Evolutionary conservation across 495 filamentous ascomycete genomes (phyloP).

Genomic region (Penicillium taxi): DNA sequence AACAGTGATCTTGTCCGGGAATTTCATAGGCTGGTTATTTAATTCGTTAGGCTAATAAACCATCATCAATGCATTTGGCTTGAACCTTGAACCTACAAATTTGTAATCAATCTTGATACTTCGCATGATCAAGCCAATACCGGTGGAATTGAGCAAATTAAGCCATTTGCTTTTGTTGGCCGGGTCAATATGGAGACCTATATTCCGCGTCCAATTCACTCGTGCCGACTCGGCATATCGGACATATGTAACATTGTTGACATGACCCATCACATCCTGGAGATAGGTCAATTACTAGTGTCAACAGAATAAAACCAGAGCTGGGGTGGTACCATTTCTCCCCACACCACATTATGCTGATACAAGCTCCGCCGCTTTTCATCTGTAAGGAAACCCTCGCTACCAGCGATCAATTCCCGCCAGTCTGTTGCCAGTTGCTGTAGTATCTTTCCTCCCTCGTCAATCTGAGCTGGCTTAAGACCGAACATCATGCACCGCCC

Average conservation of each 20-base stretch:
- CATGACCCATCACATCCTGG: conserved; percentile 65
- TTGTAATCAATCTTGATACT: conserved; percentile 84
- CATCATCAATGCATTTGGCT: not conserved
- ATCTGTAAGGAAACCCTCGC: conserved; percentile 72
- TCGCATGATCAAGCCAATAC: conserved; percentile 68
- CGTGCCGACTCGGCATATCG: conserved; percentile 80
- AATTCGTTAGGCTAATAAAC: conserved; percentile 5
- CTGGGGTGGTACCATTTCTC: conserved; percentile 85
- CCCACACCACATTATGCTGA: conserved; percentile 74
- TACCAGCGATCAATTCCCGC: conserved; percentile 66
- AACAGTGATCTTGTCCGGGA: conserved; percentile 77
- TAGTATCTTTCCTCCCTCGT: conserved; percentile 54
- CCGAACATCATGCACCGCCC: conserved; percentile 82
- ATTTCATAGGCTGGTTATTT: conserved; percentile 66
- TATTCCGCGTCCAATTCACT: conserved; percentile 75
- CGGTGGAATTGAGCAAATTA: conserved; percentile 57
- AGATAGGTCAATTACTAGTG: not conserved
- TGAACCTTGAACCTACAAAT: conserved; percentile 53
- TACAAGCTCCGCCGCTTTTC: conserved; percentile 57
- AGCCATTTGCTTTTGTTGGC: conserved; percentile 58
- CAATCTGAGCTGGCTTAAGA: conserved; percentile 49
- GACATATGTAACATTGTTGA: conserved; percentile 82
- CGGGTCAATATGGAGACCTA: conserved; percentile 62
- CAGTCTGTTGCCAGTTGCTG: conserved; percentile 61
- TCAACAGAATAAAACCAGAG: not conserved